phyloP scores from a whole-genome alignment of 2,329 filamentous ascomycete genomes.

The Dothistroma septosporum region DNA sequence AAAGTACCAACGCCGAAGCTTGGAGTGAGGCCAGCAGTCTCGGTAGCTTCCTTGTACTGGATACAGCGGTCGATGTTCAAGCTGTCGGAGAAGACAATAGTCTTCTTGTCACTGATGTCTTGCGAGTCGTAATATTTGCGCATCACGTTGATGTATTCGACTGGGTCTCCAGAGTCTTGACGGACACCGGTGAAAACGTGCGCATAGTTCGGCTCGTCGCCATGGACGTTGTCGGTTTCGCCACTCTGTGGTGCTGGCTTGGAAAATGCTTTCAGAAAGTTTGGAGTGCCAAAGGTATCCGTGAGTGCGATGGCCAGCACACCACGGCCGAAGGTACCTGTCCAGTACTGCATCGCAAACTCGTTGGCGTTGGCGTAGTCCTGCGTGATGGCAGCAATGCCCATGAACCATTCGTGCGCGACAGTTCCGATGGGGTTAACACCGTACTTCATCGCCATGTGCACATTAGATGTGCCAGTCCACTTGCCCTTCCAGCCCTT shows the following conservation, averaged over 20 bases:
- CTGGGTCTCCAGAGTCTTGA: constrained; percentile 85
- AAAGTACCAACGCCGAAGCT: constrained; percentile 94
- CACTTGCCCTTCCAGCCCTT: constrained; percentile 68
- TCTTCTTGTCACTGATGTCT: constrained; percentile 75
- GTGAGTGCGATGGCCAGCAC: constrained; percentile 76
- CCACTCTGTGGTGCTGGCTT: constrained; percentile 50
- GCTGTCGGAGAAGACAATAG: constrained; percentile 92
- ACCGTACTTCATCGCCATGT: constrained; percentile 89
- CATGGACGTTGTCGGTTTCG: constrained; percentile 18
- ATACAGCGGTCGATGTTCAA: constrained; percentile 86
- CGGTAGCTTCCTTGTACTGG: constrained; percentile 80
- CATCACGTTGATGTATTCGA: constrained; percentile 73
- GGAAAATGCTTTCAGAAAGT: constrained; percentile 81
- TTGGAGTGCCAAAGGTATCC: constrained; percentile 90
- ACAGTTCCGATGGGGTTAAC: constrained; percentile 82
- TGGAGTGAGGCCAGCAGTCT: constrained; percentile 74
- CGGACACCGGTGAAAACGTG: constrained; percentile 78
- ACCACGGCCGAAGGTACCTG: constrained; percentile 81
- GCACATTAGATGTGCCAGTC: constrained; percentile 90
- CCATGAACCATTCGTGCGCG: constrained; percentile 99
- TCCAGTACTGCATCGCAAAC: constrained; percentile 80
- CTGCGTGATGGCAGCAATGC: constrained; percentile 82
- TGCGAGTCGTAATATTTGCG: constrained; percentile 73
- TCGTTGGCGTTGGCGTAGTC: constrained; percentile 84
- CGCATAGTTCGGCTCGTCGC: constrained; percentile 60